A percentile compares a stretch with the other conserved stretches of the same genome.
These are phyloP conservation scores for Paramecium caudatum DNA, from an alignment of 73 alveolate genomes.

Conservation along the genomic window DNA sequence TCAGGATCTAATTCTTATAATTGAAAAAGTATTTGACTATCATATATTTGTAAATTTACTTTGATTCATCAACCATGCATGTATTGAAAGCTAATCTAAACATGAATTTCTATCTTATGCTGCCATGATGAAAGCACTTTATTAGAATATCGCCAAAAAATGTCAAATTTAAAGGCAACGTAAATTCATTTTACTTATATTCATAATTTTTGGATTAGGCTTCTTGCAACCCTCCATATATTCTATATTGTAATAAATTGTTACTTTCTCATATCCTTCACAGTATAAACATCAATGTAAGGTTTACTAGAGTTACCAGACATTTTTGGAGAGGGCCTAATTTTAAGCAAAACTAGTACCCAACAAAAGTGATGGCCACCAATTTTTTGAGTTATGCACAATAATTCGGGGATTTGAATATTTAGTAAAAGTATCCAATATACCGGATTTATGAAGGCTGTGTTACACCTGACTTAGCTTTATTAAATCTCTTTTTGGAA, in stretches of 20 bases:
- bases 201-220: conserved; percentile 48
- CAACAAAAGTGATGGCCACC: conserved; percentile 30
- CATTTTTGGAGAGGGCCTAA: conserved; percentile 59
- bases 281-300: conserved; percentile 68
- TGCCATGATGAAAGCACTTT: conserved; percentile 60
- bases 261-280: conserved; percentile 68
- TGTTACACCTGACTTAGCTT: conserved; percentile 86
- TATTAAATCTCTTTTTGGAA: conserved; percentile 79
- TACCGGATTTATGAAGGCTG: conserved; percentile 84
- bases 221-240: conserved; percentile 56
- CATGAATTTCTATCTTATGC: conserved; percentile 69
- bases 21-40: conserved; percentile 40
- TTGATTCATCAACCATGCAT: conserved; percentile 66
- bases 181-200: conserved; percentile 5
- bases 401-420: conserved; percentile 66
- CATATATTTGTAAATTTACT: background rate
- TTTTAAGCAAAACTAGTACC: background rate
- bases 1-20: conserved; percentile 72
- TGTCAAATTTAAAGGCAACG: background rate
- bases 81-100: conserved; percentile 78
- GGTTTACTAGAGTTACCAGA: conserved; percentile 71
- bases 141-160: conserved; percentile 72
- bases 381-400: conserved; percentile 65
- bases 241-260: conserved; percentile 22
- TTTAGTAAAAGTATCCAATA: conserved; percentile 79